phyloP scores from a whole-genome alignment of 2,329 filamentous ascomycete species.

The Ascocoryne sarcoides region DNA sequence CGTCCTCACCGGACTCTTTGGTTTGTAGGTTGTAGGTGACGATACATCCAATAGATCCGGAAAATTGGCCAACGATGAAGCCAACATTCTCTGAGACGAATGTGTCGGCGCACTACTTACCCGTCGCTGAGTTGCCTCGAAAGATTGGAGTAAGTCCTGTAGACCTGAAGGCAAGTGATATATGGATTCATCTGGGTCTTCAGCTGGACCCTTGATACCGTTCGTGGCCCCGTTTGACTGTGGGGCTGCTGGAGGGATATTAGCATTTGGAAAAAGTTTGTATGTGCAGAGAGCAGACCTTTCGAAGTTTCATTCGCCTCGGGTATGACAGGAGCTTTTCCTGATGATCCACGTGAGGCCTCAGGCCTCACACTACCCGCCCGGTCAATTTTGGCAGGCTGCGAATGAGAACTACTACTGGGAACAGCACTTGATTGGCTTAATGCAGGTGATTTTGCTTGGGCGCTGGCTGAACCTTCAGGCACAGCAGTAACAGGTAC shows the following conservation, averaged over 20 bases:
- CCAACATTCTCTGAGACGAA: constrained; percentile 64
- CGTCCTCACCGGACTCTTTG: constrained; percentile 70
- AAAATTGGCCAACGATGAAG: constrained; percentile 61
- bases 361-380: constrained; percentile 28
- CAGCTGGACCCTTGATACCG: constrained; percentile 36
- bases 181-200: constrained; percentile 64
- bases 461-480: constrained; percentile 30
- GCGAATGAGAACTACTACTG: constrained; percentile 34
- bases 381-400: constrained; percentile 39
- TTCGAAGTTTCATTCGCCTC: constrained; percentile 38
- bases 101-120: constrained; percentile 43
- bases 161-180: constrained; percentile 87
- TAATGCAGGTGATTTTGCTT: constrained; percentile 43
- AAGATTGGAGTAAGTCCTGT: constrained; percentile 84
- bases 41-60: constrained; percentile 72
- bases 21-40: constrained; percentile 73
- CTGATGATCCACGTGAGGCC: constrained; percentile 18
- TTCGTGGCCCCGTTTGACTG: constrained; percentile 46
- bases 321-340: constrained; percentile 29
- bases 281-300: constrained; percentile 36
- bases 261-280: too few relatives aligned
- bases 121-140: constrained; percentile 72
- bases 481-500: constrained; percentile 31
- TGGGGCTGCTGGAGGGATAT: constrained; percentile 19
- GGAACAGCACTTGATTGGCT: constrained; percentile 35